phyloP scores from a whole-genome alignment of 2,329 filamentous ascomycete species.

The Fusarium liriodendri region DNA sequence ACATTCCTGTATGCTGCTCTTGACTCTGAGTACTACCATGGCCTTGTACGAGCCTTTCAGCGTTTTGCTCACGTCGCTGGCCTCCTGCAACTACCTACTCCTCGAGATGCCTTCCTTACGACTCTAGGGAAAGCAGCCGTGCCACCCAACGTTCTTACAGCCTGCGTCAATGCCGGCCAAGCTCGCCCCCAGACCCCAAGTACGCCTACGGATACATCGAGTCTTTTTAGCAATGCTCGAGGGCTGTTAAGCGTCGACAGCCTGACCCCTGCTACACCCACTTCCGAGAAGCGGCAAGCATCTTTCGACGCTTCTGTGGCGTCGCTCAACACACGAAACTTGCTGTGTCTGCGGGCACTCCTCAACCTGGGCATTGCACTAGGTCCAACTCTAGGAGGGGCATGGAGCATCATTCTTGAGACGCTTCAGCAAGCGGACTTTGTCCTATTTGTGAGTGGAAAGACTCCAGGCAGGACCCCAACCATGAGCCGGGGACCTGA shows the following conservation, averaged over 20 bases:
- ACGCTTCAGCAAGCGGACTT: constrained; percentile 94
- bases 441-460: constrained; percentile 76
- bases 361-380: constrained; percentile 96
- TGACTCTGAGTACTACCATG: constrained; percentile 94
- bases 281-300: constrained; percentile 68
- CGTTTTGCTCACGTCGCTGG: constrained; percentile 96
- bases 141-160: constrained; percentile 79
- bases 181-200: constrained; percentile 57
- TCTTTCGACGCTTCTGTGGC: constrained; percentile 66
- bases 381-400: constrained; percentile 84
- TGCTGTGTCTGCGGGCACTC: constrained; percentile 89
- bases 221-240: constrained; percentile 77
- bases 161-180: constrained; percentile 64
- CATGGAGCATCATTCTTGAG: constrained; percentile 93
- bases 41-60: constrained; percentile 91
- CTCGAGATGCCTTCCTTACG: constrained; percentile 93
- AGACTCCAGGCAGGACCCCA: constrained; percentile 63
- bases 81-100: constrained; percentile 83
- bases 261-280: constrained; percentile 67
- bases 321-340: constrained; percentile 85
- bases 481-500: constrained; percentile 60
- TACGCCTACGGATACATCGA: constrained; percentile 60
- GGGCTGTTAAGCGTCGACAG: constrained; percentile 80
- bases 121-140: constrained; percentile 94
- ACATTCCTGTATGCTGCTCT: constrained; percentile 93